Base-by-base conservation (phyloP, 305 asterid genomes). In the Fraxinus xanthoxyloides region DNA sequence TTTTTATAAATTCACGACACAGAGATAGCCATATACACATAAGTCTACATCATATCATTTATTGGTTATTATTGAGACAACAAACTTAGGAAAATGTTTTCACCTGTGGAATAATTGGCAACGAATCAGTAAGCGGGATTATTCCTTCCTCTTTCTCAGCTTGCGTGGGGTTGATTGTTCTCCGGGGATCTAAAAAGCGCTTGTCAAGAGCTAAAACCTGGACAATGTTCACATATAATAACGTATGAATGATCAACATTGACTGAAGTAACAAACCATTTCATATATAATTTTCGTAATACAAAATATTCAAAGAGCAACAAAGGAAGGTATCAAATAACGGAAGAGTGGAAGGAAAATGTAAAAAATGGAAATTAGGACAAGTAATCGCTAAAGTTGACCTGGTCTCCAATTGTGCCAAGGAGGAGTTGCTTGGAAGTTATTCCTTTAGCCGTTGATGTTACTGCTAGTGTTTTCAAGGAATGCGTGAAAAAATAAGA, bases 101-200 rank as follows among this genome's bases (percentile, higher is more conserved):
- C 84, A 96, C 99, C 98, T 94, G 98, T 30, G 99, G 97, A 85
- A 92, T 93, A 81, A 94, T 91, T 61, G 99, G 98, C 83, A 96
- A 87, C 48, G 98, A 91, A 84, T 96, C 99, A 65, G 98, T 90
- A 83, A 96, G 98, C 69, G 98, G 99, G 80, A 96, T 91, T 56
- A 96, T 87, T 83, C 99, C 99, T 90, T 96, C 99, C 95, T 96
- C 99, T 87, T 96, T 96, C 92, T 96, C 99, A 77, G 98, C 98
- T 85, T 87, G 94, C 46, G 94, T 86, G 69, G 99, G 99, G 85
- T 96, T 96, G 82, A 92, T 79, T 63, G 99, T 92, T 81, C 98
- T 88, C 77, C 99, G 93, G 46, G 98, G 98, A 90, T 94, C 99
- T 30, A 96, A 86, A 84, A 93, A 93, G 31, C 98, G 94, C 88